These are phyloP conservation scores for Urostyla sp. DNA, from an alignment of 73 alveolate genomes.

Conservation along the genomic window DNA sequence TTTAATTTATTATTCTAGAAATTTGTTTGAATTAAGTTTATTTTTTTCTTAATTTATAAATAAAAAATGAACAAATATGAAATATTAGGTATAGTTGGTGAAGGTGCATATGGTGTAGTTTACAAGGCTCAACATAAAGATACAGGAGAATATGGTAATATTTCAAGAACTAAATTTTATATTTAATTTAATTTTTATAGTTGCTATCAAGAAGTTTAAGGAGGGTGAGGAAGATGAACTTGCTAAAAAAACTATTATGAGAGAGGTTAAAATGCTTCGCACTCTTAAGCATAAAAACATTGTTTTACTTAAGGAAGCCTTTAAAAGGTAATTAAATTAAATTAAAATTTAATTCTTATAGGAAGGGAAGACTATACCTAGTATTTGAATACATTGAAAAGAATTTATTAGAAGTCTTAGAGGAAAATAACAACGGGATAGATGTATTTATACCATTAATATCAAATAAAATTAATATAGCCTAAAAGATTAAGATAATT, in stretches of 20 bases:
- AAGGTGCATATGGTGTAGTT: constrained; percentile 90
- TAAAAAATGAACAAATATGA: constrained; percentile 77
- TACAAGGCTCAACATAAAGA: constrained; percentile 83
- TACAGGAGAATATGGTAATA: constrained; percentile 69
- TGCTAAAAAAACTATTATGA: constrained; percentile 88
- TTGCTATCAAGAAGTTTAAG: constrained; percentile 96
- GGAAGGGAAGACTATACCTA: constrained; percentile 93
- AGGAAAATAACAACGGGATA: constrained; percentile 91
- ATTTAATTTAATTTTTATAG: constrained; percentile 4
- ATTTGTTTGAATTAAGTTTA: too few relatives aligned
- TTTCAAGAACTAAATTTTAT: too few relatives aligned
- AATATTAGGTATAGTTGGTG: constrained; percentile 81
- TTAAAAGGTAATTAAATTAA: constrained; percentile 69
- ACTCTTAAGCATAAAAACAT: constrained; percentile 89
- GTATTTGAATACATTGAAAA: constrained; percentile 97
- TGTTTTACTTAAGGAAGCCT: constrained; percentile 95
- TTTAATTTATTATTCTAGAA: not conserved
- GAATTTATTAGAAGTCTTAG: constrained; percentile 93
- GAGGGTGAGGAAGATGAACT: constrained; percentile 95
- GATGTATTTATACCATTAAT: constrained; percentile 75
- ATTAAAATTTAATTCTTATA: not conserved
- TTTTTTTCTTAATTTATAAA: too few relatives aligned
- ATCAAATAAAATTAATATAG: not conserved
- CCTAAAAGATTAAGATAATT: constrained; percentile 62
- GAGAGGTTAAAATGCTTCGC: constrained; percentile 94